Evolutionary conservation across 805 yeast genomes (phyloP), one percentile per base, ranked within the genome.

Genomic region (Lipomyces yamadae): DNA sequence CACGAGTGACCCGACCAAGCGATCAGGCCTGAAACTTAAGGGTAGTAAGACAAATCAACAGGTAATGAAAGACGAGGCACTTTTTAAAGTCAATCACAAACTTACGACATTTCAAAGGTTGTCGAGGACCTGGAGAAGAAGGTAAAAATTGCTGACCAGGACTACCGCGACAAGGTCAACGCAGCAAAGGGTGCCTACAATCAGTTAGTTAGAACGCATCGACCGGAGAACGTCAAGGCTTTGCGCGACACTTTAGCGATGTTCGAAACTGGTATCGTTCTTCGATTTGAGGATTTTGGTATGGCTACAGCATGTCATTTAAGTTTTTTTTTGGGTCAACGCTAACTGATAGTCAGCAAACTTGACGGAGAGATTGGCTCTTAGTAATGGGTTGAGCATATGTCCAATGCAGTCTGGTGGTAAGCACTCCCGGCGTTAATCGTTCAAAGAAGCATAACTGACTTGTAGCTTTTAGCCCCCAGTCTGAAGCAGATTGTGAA

Each of bases 81-180:
- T 42, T 15, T 42, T 35, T 42, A 42, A 18, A 15, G 48, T 42
- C 7, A 24, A 15, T 7, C 18, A 42, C 3, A 42, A 1, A 6
- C 18, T 42, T 15, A 42, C 48, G 7, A 24, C n/a, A 24, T 15
- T 18, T 15, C 10, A 24, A 3, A 52, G 55, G 90, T 88, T 75
- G 98, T 95, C 75, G 98, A 94, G 75, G 97, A 93, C 60, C 81
- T 94, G 24, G 86, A 84, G 68, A 80, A 88, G 63, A 93, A 94
- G 75, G 91, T 95, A 58, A 91, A 89, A 71, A 78, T 81, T 63
- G 96, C 98, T 0, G 98, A 95, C 77, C 83, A 85, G 62, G 99
- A 95, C 70, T 95, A 92, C 79, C 87, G 88, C 76, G 86, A 85
- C 73, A 89, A 85, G 74, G 96, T 92, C 4, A 84, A 87, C 54